Conservation (phyloP, 192 early-diverging fungal genomes). For the Coemansia sp. region DNA sequence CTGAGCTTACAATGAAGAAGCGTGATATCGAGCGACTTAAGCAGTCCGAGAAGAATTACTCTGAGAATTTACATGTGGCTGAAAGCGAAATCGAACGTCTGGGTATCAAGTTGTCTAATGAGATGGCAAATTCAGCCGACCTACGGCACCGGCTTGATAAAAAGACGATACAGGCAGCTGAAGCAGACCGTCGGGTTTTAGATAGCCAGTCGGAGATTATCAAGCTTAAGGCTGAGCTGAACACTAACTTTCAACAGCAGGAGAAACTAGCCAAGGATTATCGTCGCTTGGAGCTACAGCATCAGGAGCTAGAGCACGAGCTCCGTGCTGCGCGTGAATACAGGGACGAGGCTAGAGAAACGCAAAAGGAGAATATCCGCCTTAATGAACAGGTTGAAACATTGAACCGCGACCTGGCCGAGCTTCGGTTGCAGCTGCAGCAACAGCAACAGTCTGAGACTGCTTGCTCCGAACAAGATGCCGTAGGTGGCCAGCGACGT, state of each 20-base stretch:
- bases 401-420: conserved; percentile 33
- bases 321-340: conserved; percentile 26
- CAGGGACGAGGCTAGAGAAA: conserved; percentile 18
- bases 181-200: conserved; percentile 21
- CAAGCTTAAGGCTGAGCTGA: conserved; percentile 23
- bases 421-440: conserved; percentile 27
- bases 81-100: conserved; percentile 39
- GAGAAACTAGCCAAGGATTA: conserved; percentile 28
- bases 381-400: conserved; percentile 28
- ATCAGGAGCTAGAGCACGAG: conserved; percentile 34
- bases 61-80: conserved; percentile 25
- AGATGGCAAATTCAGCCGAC: conserved; percentile 23
- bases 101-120: conserved; percentile 36
- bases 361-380: conserved; percentile 26
- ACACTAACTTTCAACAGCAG: conserved; percentile 31
- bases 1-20: conserved; percentile 45
- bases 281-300: conserved; percentile 26
- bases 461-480: neutral
- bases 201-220: conserved; percentile 34
- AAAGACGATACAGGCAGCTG: conserved; percentile 19
- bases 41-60: conserved; percentile 14
- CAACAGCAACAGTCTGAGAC: neutral
- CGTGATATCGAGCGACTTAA: conserved; percentile 50
- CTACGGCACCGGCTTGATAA: conserved; percentile 34
- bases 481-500: conserved; percentile 6